phyloP scores from a whole-genome alignment of 2,329 filamentous ascomycete species.

The Colletotrichum sp. region DNA sequence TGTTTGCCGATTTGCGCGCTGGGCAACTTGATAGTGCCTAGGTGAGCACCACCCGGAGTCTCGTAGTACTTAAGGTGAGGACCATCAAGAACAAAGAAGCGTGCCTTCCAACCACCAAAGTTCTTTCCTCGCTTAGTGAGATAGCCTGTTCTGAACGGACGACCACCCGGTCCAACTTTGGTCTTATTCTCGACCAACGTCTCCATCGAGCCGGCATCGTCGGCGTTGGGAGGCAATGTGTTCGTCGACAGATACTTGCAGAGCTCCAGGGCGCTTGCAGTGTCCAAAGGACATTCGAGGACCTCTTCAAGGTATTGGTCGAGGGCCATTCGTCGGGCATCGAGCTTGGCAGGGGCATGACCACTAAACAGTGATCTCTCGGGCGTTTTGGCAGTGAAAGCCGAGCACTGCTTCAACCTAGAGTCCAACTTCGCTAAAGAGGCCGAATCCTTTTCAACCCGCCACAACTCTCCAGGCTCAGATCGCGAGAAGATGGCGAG shows the following conservation, averaged over 20 bases:
- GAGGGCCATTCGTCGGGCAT: constrained; percentile 80
- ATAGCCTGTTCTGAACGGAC: constrained; percentile 83
- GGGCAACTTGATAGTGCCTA: constrained; percentile 91
- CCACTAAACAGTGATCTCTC: constrained; percentile 88
- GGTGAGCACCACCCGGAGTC: constrained; percentile 83
- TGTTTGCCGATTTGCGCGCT: constrained; percentile 96
- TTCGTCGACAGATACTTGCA: constrained; percentile 85
- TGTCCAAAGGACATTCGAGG: constrained; percentile 82
- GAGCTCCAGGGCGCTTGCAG: constrained; percentile 76
- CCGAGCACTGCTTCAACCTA: constrained; percentile 75
- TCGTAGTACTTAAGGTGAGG: constrained; percentile 87
- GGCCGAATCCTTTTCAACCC: constrained; percentile 88
- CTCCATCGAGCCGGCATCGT: constrained; percentile 51
- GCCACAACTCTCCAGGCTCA: constrained; percentile 83
- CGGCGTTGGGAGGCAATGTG: constrained; percentile 65
- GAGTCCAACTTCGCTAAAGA: constrained; percentile 85
- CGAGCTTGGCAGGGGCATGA: constrained; percentile 91
- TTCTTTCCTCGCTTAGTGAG: constrained; percentile 97
- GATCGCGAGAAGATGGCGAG: constrained; percentile 83
- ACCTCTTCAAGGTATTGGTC: constrained; percentile 87
- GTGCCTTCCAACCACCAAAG: constrained; percentile 97
- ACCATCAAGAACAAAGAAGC: constrained; percentile 66
- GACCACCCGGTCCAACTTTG: constrained; percentile 65
- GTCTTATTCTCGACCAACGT: constrained; percentile 34
- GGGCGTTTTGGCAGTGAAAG: constrained; percentile 78